Evolutionary conservation across 306 rosid genomes (phyloP), one percentile per base, ranked within the genome.

Genomic region (Canavalia gladiata): DNA sequence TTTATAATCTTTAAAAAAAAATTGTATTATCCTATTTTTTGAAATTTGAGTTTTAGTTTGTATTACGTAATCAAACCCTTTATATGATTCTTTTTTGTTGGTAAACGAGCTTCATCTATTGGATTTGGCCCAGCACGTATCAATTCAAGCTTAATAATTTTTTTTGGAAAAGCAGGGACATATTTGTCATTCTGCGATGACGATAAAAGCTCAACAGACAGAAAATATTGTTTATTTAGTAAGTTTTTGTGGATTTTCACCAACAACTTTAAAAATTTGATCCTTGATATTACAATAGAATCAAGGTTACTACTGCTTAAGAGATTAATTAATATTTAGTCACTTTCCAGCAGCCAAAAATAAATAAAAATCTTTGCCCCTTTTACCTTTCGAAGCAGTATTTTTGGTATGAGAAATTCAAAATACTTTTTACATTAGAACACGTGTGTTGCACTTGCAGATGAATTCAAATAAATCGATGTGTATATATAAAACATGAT

Each of bases 341-440:
- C 65, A 77, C 43, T 65, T 77, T 76, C 72, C 37, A 63, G 47
- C 41, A 37, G 25, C 25, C 25, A 65, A 37, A 65, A 60, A 60
- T 9, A 62, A 62, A 5, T 2, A 33, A 70, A 51, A 74, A 47
- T 62, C 13, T 5, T 34, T 34, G 49, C 10, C 50, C n/a, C 31
- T 58, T 29, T 80, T 72, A 72, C 54, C 34, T 62, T 37, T 78
- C 5, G 31, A 43, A 68, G 12, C 6, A 18, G 11, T 11, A 42
- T 8, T 31, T 66, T 67, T 67, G 8, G 0, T 56, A 42, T 4
- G 39, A 54, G 63, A 78, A 42, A 8, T 10, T 55, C 8, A 39
- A 28, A 37, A 50, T 49, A 39, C 9, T 65, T 54, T 18, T 42
- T 52, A 54, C 67, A 55, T 78, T 64, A 29, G 35, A 68, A 13